These are phyloP conservation scores for Diplodia sapinea DNA, from an alignment of 2,329 filamentous ascomycete genomes.

Conservation along the genomic window DNA sequence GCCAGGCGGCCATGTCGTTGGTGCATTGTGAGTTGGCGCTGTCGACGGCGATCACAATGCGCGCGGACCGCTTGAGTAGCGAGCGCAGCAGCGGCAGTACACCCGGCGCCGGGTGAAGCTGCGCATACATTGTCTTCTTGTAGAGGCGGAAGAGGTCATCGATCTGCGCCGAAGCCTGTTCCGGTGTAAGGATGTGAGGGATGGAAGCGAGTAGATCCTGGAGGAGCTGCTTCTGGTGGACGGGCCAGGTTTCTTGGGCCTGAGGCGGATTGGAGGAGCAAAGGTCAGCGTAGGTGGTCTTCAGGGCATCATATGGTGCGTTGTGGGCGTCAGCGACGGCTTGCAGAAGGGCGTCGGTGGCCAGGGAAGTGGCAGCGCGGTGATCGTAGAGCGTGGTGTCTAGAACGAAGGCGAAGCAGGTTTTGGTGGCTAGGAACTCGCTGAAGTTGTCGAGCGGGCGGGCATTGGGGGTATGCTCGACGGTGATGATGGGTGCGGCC, in stretches of 20 bases:
- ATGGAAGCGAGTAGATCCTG: background rate
- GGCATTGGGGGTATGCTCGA: constrained; percentile 11
- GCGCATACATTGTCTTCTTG: constrained; percentile 30
- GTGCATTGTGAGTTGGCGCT: background rate
- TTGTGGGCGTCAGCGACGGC: constrained; percentile 20
- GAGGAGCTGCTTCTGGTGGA: constrained; percentile 15
- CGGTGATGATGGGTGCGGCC: constrained; percentile 17
- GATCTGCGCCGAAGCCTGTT: background rate
- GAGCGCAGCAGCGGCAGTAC: constrained; percentile 23
- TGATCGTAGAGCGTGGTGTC: constrained; percentile 28
- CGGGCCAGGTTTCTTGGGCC: constrained; percentile 5
- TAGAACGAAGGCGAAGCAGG: constrained; percentile 29
- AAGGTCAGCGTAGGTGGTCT: constrained; percentile 7
- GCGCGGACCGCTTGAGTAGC: constrained; percentile 7
- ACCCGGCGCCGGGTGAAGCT: constrained; percentile 22
- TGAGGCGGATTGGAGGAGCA: background rate
- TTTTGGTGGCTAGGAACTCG: constrained; percentile 24
- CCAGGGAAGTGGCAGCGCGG: constrained; percentile 2
- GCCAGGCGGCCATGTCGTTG: constrained; percentile 25
- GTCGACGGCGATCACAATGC: constrained; percentile 16
- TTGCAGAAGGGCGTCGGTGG: constrained; percentile 19
- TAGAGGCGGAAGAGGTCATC: constrained; percentile 27
- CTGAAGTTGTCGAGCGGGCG: constrained; percentile 17
- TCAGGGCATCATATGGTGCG: background rate
- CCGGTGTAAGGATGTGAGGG: background rate